A percentile compares a stretch with the other conserved stretches of the same genome.
These are phyloP conservation scores for Corymbia citriodora DNA, from an alignment of 441 rosid species.

Conservation along the genomic window DNA sequence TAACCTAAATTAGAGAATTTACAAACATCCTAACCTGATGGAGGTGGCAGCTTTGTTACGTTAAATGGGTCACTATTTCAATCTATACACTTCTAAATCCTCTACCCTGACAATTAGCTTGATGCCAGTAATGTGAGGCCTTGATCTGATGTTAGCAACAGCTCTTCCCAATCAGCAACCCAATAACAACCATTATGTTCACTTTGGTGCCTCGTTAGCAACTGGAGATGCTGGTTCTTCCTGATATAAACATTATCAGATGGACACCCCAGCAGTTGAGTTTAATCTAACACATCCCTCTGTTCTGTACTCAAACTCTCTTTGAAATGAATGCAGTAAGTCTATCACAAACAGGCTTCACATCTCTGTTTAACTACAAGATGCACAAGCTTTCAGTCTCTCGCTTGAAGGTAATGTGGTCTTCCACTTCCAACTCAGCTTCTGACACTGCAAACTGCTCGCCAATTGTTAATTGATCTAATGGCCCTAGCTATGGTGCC, in stretches of 20 bases:
- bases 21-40: slow-evolving; percentile 18
- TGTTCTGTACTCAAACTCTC: slow-evolving; percentile 6
- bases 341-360: slow-evolving; percentile 10
- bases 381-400: slow-evolving; percentile 15
- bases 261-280: slow-evolving; percentile 8
- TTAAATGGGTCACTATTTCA: slow-evolving; percentile 19
- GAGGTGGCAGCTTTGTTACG: slow-evolving; percentile 10
- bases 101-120: slow-evolving; percentile 10
- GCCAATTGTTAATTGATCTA: not conserved
- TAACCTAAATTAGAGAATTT: slow-evolving; percentile 26
- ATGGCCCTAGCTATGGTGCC: not conserved
- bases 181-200: not conserved
- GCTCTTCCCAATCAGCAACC: not conserved
- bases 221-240: not conserved
- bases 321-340: slow-evolving; percentile 13
- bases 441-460: slow-evolving; percentile 4
- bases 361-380: slow-evolving; percentile 9
- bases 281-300: slow-evolving; percentile 17
- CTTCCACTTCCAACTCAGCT: slow-evolving; percentile 17
- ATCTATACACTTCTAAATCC: slow-evolving; percentile 16
- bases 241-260: not conserved
- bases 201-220: not conserved
- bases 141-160: not conserved
- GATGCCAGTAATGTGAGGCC: slow-evolving; percentile 9
- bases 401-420: slow-evolving; percentile 4